A percentile compares a stretch with the other conserved stretches of the same genome.
Evolutionary conservation across 129 eudicot species (phyloP).

Genomic region (Helianthus annuus): HanXRQr2.0-SUNRISE NC_035448.2:100584473-100584972

Average conservation of each 20-base stretch:
- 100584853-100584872: constrained; percentile 39
- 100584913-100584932: constrained; percentile 74
- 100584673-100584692: constrained; percentile 11
- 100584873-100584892: constrained; percentile 69
- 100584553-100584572: neutral
- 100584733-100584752: neutral
- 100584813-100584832: constrained; percentile 30
- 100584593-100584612: neutral
- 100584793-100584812: constrained; percentile 29
- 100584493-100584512: neutral
- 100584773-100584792: constrained; percentile 15
- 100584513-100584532: neutral
- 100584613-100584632: neutral
- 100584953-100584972: constrained; percentile 96
- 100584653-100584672: neutral
- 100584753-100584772: constrained; percentile 4
- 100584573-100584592: neutral
- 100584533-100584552: neutral
- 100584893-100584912: constrained; percentile 78
- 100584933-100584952: constrained; percentile 89
- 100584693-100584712: neutral
- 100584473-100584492: neutral
- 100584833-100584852: constrained; percentile 21
- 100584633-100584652: neutral
- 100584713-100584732: constrained; percentile 2